Percentiles rank a stretch among this genome's conserved stretches.
Conservation (phyloP, 2,329 filamentous ascomycete species). For the Pseudogymnoascus verrucosus region DNA sequence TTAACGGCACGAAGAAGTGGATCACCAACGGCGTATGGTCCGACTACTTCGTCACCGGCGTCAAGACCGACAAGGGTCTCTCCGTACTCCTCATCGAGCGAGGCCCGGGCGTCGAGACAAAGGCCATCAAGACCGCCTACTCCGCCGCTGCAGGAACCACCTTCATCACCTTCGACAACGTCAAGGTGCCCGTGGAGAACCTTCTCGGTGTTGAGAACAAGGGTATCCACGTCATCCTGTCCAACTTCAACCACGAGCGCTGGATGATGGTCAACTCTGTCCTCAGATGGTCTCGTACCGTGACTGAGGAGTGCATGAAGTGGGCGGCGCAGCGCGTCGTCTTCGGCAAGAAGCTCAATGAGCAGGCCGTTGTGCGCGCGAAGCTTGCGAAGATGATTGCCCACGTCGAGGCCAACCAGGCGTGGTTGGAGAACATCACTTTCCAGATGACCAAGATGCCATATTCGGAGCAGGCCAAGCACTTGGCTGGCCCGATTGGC, state of each 20-base stretch:
- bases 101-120: constrained; percentile 67
- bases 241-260: constrained; percentile 84
- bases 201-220: constrained; percentile 77
- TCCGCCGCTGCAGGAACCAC: constrained; percentile 71
- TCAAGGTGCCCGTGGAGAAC: constrained; percentile 74
- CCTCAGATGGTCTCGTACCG: constrained; percentile 55
- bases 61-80: constrained; percentile 70
- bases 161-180: constrained; percentile 76
- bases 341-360: constrained; percentile 73
- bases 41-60: constrained; percentile 78
- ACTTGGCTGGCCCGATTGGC: constrained; percentile 73
- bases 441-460: constrained; percentile 85
- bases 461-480: constrained; percentile 65
- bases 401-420: constrained; percentile 21
- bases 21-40: constrained; percentile 74
- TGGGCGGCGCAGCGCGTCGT: constrained; percentile 84
- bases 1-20: constrained; percentile 76
- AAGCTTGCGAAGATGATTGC: constrained; percentile 89
- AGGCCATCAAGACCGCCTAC: constrained; percentile 73
- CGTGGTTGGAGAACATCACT: constrained; percentile 26
- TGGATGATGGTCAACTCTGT: constrained; percentile 66
- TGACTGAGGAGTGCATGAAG: constrained; percentile 78
- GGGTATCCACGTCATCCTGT: constrained; percentile 70
- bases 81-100: constrained; percentile 69
- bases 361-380: constrained; percentile 74